A percentile compares a stretch with the other conserved stretches of the same genome.
These are phyloP conservation scores for Ilyonectria sp. DNA, from an alignment of 2,329 filamentous ascomycete genomes.

Conservation along the genomic window DNA sequence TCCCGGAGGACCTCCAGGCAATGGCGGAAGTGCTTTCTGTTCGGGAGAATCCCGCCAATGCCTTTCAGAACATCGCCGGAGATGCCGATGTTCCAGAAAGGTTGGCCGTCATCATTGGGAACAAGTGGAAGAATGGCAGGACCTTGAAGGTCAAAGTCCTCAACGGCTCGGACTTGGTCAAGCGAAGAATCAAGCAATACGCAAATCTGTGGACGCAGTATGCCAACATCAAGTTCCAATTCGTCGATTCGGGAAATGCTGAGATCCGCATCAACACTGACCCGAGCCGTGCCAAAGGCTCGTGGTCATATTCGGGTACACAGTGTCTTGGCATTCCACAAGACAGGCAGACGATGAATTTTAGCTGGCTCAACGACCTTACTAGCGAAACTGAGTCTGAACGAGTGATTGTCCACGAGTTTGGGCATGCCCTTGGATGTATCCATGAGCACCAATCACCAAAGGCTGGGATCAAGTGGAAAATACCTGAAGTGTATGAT, in stretches of 20 bases:
- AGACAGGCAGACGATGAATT: slow-evolving; percentile 17
- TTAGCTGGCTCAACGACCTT: slow-evolving; percentile 12
- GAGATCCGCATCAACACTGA: slow-evolving; percentile 27
- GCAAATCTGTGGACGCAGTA: slow-evolving; percentile 10
- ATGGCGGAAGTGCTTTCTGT: neutral
- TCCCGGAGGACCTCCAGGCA: neutral
- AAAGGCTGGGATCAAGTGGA: slow-evolving; percentile 23
- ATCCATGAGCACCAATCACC: slow-evolving; percentile 29
- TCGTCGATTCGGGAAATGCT: slow-evolving; percentile 22
- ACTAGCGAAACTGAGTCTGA: neutral
- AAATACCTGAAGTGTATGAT: slow-evolving; percentile 6
- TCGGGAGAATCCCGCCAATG: neutral
- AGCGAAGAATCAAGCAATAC: neutral
- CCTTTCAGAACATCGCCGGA: neutral
- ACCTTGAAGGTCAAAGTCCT: slow-evolving; percentile 8
- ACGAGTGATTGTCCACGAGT: slow-evolving; percentile 24
- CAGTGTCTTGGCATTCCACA: neutral
- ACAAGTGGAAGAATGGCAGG: slow-evolving; percentile 2
- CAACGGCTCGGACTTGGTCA: slow-evolving; percentile 9
- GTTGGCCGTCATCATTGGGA: neutral
- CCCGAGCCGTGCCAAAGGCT: neutral
- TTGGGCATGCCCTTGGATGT: slow-evolving; percentile 28
- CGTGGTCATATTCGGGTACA: slow-evolving; percentile 15
- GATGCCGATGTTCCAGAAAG: neutral
- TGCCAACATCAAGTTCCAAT: slow-evolving; percentile 23